These are phyloP conservation scores for Neopestalotiopsis sp. DNA, from an alignment of 2,329 filamentous ascomycete species.

Conservation along the genomic window DNA sequence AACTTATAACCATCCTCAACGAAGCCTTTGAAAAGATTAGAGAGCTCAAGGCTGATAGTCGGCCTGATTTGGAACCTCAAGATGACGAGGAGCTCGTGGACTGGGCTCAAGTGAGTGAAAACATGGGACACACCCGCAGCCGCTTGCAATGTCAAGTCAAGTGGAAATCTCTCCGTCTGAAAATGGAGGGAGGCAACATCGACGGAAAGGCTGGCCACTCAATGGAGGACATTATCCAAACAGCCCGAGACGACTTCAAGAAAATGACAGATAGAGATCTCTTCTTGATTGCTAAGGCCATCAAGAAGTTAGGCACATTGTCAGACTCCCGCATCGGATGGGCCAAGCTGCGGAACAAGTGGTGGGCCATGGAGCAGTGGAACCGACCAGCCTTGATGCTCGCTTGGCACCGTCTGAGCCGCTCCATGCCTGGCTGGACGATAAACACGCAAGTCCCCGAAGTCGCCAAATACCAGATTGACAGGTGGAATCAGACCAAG, in stretches of 20 bases:
- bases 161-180: slow-evolving; percentile 57
- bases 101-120: slow-evolving; percentile 68
- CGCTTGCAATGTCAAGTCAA: slow-evolving; percentile 73
- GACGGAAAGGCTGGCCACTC: slow-evolving; percentile 28
- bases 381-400: slow-evolving; percentile 33
- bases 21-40: slow-evolving; percentile 57
- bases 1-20: slow-evolving; percentile 57
- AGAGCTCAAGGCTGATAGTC: slow-evolving; percentile 38
- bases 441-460: slow-evolving; percentile 29
- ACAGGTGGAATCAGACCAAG: slow-evolving; percentile 28
- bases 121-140: slow-evolving; percentile 66
- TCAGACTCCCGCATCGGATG: slow-evolving; percentile 37
- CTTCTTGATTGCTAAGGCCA: slow-evolving; percentile 31
- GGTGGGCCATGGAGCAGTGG: slow-evolving; percentile 25
- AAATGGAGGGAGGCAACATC: slow-evolving; percentile 28
- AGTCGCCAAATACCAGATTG: slow-evolving; percentile 26
- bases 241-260: slow-evolving; percentile 33
- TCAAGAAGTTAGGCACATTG: slow-evolving; percentile 28
- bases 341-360: slow-evolving; percentile 27
- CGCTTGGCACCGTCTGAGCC: slow-evolving; percentile 35
- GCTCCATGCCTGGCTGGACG: slow-evolving; percentile 28
- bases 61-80: slow-evolving; percentile 38
- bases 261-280: slow-evolving; percentile 33
- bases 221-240: slow-evolving; percentile 31
- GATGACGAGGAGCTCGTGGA: slow-evolving; percentile 62